Conservation (phyloP, 495 filamentous ascomycete genomes). For the Penicillium taxi region DNA sequence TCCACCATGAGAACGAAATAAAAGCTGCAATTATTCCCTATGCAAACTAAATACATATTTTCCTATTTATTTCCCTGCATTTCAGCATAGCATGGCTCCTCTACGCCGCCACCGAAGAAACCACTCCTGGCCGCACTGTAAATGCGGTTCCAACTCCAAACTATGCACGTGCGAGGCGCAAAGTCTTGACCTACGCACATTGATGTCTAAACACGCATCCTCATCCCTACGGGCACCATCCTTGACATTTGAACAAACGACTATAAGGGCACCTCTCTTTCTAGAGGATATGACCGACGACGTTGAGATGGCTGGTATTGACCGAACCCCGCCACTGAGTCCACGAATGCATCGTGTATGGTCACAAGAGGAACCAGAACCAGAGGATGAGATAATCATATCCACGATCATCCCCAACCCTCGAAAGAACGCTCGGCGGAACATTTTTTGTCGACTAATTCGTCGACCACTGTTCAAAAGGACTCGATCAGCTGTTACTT, state of each 20-base stretch:
- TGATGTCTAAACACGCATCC: slow-evolving; percentile 8
- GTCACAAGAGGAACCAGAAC: too few relatives aligned
- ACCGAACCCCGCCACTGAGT: slow-evolving; percentile 12
- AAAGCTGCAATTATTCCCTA: too few relatives aligned
- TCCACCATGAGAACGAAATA: too few relatives aligned
- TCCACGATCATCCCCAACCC: slow-evolving; percentile 9
- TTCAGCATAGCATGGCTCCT: slow-evolving; percentile 25
- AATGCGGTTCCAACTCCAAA: too few relatives aligned
- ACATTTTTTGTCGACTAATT: slow-evolving; percentile 25
- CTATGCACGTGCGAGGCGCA: slow-evolving; percentile 15
- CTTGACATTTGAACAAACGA: slow-evolving; percentile 15
- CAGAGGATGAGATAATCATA: too few relatives aligned
- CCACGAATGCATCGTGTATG: slow-evolving; percentile 18
- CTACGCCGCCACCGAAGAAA: slow-evolving; percentile 28
- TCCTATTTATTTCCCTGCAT: too few relatives aligned
- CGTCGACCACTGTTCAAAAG: slow-evolving; percentile 31
- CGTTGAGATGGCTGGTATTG: slow-evolving; percentile 31
- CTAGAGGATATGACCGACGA: slow-evolving; percentile 18
- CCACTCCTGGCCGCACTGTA: slow-evolving; percentile 37
- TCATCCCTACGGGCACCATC: slow-evolving; percentile 4
- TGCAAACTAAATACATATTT: too few relatives aligned
- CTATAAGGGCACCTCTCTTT: slow-evolving; percentile 12
- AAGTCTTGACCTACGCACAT: slow-evolving; percentile 9
- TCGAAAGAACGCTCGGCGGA: slow-evolving; percentile 14
- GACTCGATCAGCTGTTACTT: slow-evolving; percentile 27